Evolutionary conservation across 2,329 filamentous ascomycete species (phyloP).

Genomic region (Calonectria pauciramosa): DNA sequence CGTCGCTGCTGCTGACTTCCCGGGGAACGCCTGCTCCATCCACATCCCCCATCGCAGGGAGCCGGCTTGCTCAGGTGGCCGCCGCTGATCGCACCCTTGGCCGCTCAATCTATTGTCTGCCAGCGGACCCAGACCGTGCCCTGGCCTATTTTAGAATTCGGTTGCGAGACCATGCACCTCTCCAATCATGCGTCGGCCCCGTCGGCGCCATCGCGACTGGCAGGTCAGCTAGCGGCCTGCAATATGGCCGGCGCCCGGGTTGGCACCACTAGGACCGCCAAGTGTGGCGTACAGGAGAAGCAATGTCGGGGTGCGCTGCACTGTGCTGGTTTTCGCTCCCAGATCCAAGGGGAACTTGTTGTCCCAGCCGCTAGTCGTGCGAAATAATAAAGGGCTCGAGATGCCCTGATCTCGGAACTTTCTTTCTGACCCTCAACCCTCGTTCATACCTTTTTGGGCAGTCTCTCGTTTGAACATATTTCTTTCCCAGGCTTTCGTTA

Average conservation of each 20-base stretch:
- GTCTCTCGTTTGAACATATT: not conserved
- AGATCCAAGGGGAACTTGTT: not conserved
- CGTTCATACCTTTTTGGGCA: not conserved
- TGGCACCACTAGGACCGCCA: not conserved
- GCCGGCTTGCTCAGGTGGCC: not conserved
- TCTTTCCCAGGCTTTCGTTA: not conserved
- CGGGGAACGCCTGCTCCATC: slow-evolving; percentile 3
- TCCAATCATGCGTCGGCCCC: not conserved
- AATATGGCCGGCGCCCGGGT: not conserved
- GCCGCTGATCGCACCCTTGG: slow-evolving; percentile 4
- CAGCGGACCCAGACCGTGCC: slow-evolving; percentile 6
- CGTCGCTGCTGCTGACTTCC: not conserved
- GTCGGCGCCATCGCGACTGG: not conserved
- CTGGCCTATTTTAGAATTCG: slow-evolving; percentile 18
- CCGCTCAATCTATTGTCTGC: not conserved
- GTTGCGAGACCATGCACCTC: not conserved
- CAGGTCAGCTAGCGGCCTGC: slow-evolving; percentile 3
- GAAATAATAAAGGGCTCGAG: slow-evolving; percentile 4
- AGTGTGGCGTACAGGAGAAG: not conserved
- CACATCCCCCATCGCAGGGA: not conserved
- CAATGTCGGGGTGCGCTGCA: not conserved
- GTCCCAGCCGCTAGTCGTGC: not conserved
- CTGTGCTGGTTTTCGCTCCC: not conserved
- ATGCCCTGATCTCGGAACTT: not conserved
- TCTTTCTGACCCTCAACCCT: not conserved